Evolutionary conservation across 495 filamentous ascomycete genomes (phyloP), one percentile per base, ranked within the genome.

Genomic region (Neurospora hispaniola): DNA sequence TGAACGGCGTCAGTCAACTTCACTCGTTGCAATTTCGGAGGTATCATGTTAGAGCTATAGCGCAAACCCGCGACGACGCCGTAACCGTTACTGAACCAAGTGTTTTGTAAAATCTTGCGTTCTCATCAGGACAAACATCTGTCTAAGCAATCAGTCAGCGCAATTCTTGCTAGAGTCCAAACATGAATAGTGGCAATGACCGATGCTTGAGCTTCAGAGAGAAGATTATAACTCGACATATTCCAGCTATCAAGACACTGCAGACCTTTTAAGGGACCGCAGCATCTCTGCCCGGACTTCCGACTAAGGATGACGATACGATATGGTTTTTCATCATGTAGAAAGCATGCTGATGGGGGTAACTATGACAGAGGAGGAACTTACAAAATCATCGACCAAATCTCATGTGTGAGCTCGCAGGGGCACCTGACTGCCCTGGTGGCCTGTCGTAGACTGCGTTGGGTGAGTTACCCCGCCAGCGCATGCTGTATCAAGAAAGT

Each of bases 271-370:
- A 72, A 71, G 74, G 75, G 75, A 75, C 71, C 78, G 76, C 71
- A 75, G 42, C 73, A 74, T 72, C 69, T 71, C 76, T 74, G 71
- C 73, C 54, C 76, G 72, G 75, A 80, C 76, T 84, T 90, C 83
- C 83, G 88, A 79, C 88, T 90, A 90, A 89, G 88, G 88, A 90
- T 90, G 88, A 89, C 87, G 86, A 88, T 89, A 89, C 86, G 81
- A 82, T 80, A 70, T 69, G 81, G 81, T 88, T 66, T 66, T 85
- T 89, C 88, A 88, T 89, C 88, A 88, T 85, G 75, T 69, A n/a
- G 59, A 69, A 73, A 75, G 59, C 18, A 70, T 59, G 43, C 23
- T 59, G 20, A 59, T 59, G 2, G 48, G 46, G 5, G 23, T 7
- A 23, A 5, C 1, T 59, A 59, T 31, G 11, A 3, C 6, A 59